phyloP scores from a whole-genome alignment of 2,329 filamentous ascomycete species.

The Didymella pomorum region DNA sequence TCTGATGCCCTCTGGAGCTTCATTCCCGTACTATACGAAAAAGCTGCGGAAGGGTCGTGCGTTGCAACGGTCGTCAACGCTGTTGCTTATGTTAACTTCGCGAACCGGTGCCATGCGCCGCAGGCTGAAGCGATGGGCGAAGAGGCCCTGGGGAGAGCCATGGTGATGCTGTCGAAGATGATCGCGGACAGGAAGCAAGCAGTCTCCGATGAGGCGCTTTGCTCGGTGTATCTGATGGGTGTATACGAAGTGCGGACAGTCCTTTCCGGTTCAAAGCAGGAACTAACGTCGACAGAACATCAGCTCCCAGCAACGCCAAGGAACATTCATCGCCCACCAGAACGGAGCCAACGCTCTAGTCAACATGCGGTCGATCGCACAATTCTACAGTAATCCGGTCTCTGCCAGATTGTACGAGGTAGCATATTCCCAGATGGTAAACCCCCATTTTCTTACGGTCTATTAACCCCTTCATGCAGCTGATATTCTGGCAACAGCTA shows the following conservation, averaged over 20 bases:
- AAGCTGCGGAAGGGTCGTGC: slow-evolving; percentile 32
- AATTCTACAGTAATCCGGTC: slow-evolving; percentile 36
- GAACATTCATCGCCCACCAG: slow-evolving; percentile 37
- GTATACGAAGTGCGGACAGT: slow-evolving; percentile 37
- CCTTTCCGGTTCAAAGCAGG: accelerated
- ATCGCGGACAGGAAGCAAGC: slow-evolving; percentile 35
- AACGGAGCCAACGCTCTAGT: slow-evolving; percentile 41
- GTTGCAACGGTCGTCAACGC: slow-evolving; percentile 34
- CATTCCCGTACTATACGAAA: slow-evolving; percentile 37
- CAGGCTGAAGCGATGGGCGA: slow-evolving; percentile 35
- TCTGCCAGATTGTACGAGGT: slow-evolving; percentile 42
- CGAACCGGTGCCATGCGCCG: slow-evolving; percentile 35
- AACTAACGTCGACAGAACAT: slow-evolving; percentile 31
- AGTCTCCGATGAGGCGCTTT: slow-evolving; percentile 33
- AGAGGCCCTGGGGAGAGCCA: slow-evolving; percentile 33
- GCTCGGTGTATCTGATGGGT: slow-evolving; percentile 41
- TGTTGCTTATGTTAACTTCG: slow-evolving; percentile 42
- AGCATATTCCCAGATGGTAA: slow-evolving; percentile 39
- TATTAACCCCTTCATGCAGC: slow-evolving; percentile 8
- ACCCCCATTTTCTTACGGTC: background rate
- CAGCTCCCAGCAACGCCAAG: slow-evolving; percentile 29
- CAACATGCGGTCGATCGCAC: slow-evolving; percentile 35
- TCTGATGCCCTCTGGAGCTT: slow-evolving; percentile 40
- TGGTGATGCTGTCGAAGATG: slow-evolving; percentile 34
- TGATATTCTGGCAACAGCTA: slow-evolving; percentile 33